Base-by-base conservation (phyloP, 176 grass and related monocot species). In the Triticum aestivum region DNA sequence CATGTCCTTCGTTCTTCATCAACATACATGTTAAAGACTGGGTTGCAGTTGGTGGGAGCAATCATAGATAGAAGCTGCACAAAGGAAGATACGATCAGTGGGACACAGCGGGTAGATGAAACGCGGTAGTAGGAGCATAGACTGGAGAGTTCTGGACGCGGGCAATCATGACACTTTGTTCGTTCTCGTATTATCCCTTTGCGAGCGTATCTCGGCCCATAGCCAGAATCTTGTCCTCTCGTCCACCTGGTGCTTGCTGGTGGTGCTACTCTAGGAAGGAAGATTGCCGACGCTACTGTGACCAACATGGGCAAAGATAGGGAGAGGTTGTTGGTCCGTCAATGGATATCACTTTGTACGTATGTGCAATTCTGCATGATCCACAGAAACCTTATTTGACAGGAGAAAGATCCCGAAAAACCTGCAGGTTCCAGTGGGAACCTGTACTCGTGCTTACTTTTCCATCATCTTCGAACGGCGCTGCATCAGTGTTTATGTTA, bases 261-360 rank as follows among this genome's bases (percentile, higher is more conserved):
- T 59, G 54, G 54, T 59, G 54, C 54, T 59, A 24, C 23, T 24
- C 23, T 24, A 59, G 54, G 54, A 45, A 59, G 54, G 54, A 45
- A 68, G 80, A 87, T 30, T 14, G 58, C 58, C 74, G 73, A 79
- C 74, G 69, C 56, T 80, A 59, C 65, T 35, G 42, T 20, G 84
- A 67, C 23, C 59, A 75, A 37, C 38, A 38, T 15, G 61, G 61
- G 45, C 20, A 26, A 75, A 33, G 58, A 80, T 58, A 74, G 7
- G 67, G 82, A 26, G 82, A 24, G 77, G 34, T 85, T 85, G 82
- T 85, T 85, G 82, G 35, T 10, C 34, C 69, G 45, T 67, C 82
- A 21, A 59, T 8, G 54, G 54, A 59, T 59, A 51, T 5, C 39
- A 66, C 78, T 11, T 11, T 80, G 61, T 17, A 38, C 77, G 2